Percentiles rank a stretch among this genome's conserved stretches.
Conservation (phyloP, 2,329 filamentous ascomycete species). For the Penicillium corylophilum region DNA sequence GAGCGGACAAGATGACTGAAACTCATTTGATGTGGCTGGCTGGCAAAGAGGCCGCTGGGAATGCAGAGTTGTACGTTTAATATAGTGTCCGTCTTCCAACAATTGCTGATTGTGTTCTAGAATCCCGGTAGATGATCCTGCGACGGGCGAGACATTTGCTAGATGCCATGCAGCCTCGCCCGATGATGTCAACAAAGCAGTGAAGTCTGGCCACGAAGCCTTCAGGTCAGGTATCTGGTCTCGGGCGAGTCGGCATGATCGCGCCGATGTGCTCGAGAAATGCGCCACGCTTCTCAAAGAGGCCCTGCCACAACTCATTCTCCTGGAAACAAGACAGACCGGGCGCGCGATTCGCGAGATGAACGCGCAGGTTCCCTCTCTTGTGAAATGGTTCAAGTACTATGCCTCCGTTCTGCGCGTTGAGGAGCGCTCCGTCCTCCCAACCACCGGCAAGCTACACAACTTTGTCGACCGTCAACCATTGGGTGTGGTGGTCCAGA, state of each 20-base stretch:
- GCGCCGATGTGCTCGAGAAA: slow-evolving; percentile 22
- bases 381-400: slow-evolving; percentile 65
- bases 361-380: slow-evolving; percentile 64
- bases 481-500: slow-evolving; percentile 41
- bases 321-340: slow-evolving; percentile 66
- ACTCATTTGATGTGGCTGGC: slow-evolving; percentile 18
- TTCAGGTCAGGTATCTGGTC: slow-evolving; percentile 22
- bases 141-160: slow-evolving; percentile 20
- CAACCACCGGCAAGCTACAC: slow-evolving; percentile 51
- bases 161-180: slow-evolving; percentile 20
- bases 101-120: neutral
- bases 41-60: slow-evolving; percentile 14
- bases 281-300: slow-evolving; percentile 15
- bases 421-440: slow-evolving; percentile 65
- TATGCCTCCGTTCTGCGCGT: slow-evolving; percentile 67
- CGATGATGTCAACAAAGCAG: slow-evolving; percentile 14
- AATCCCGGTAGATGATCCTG: slow-evolving; percentile 20
- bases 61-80: slow-evolving; percentile 9
- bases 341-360: slow-evolving; percentile 69
- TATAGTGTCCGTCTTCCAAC: neutral
- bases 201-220: slow-evolving; percentile 10
- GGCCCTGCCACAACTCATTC: slow-evolving; percentile 55
- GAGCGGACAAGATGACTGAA: neutral
- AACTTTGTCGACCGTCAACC: slow-evolving; percentile 40
- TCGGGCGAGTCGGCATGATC: slow-evolving; percentile 17